phyloP scores from a whole-genome alignment of 805 yeast genomes.

The Isabelozyma rhagii region DNA sequence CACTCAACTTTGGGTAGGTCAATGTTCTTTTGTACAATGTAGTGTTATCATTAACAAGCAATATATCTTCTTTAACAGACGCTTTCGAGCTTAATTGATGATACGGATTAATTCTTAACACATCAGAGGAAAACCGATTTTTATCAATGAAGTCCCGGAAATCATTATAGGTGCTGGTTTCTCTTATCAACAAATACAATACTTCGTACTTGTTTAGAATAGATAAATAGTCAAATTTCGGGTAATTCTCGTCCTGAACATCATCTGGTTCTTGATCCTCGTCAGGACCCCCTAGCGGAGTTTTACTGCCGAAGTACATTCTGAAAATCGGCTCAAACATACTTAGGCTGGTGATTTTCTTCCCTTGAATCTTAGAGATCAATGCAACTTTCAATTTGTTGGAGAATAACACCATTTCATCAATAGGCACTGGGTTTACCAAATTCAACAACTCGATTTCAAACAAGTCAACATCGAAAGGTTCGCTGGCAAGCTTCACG shows the following conservation, averaged over 20 bases:
- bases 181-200: conserved; percentile 41
- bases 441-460: conserved; percentile 56
- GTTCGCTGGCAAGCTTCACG: conserved; percentile 47
- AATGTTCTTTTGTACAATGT: conserved; percentile 45
- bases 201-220: conserved; percentile 50
- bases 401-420: conserved; percentile 33
- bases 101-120: conserved; percentile 18
- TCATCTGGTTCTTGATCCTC: conserved; percentile 14
- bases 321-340: conserved; percentile 33
- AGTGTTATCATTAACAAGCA: conserved; percentile 46
- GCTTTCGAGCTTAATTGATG: conserved; percentile 3
- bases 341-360: conserved; percentile 23
- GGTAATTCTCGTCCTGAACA: conserved; percentile 11
- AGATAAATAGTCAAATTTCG: conserved; percentile 37
- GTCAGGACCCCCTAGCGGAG: conserved; percentile 29
- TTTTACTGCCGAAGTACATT: conserved; percentile 29
- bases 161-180: conserved; percentile 39
- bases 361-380: conserved; percentile 37
- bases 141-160: conserved; percentile 50
- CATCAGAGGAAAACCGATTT: conserved; percentile 17
- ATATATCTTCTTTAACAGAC: conserved; percentile 23
- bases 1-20: conserved; percentile 19
- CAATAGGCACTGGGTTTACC: conserved; percentile 30
- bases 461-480: conserved; percentile 55
- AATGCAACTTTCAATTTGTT: conserved; percentile 43